phyloP scores from a whole-genome alignment of 1,139 yeast genomes.

The Yamadazyma blattariae region DNA sequence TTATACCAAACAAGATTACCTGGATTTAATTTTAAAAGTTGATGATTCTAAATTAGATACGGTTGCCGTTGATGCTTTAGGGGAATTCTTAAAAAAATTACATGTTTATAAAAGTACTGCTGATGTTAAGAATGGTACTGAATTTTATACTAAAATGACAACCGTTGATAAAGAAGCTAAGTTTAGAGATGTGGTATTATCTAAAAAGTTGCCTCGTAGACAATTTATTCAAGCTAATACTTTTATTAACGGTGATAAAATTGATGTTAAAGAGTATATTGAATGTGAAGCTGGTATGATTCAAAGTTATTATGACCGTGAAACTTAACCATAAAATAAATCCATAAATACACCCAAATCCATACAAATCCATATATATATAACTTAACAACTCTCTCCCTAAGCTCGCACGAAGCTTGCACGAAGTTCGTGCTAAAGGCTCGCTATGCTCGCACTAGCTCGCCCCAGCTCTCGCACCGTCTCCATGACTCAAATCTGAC shows the following conservation, averaged over 20 bases:
- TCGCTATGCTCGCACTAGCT: too few relatives aligned
- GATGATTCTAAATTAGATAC: constrained; percentile 61
- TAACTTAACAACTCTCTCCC: too few relatives aligned
- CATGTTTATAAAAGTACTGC: constrained; percentile 80
- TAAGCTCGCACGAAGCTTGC: too few relatives aligned
- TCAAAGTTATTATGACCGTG: constrained; percentile 69
- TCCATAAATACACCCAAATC: too few relatives aligned
- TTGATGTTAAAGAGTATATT: constrained; percentile 66
- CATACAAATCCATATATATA: too few relatives aligned
- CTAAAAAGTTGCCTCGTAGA: constrained; percentile 76
- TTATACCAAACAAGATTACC: constrained; percentile 40
- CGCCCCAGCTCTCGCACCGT: too few relatives aligned
- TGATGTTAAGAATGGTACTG: constrained; percentile 60
- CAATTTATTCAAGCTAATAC: constrained; percentile 85
- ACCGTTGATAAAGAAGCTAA: constrained; percentile 61
- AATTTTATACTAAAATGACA: constrained; percentile 64
- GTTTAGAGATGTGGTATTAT: constrained; percentile 65
- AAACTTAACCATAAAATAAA: constrained; percentile 26
- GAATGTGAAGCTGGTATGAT: constrained; percentile 78
- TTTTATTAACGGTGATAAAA: constrained; percentile 30
- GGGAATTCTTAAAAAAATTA: constrained; percentile 65
- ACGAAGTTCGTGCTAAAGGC: too few relatives aligned
- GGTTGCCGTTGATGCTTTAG: constrained; percentile 71
- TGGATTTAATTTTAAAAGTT: constrained; percentile 58
- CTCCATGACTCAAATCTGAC: too few relatives aligned